A percentile compares a stretch with the other conserved stretches of the same genome.
Evolutionary conservation across 352 stramenopile genomes (phyloP).

Genomic region (Thalassiosira sp.): DNA sequence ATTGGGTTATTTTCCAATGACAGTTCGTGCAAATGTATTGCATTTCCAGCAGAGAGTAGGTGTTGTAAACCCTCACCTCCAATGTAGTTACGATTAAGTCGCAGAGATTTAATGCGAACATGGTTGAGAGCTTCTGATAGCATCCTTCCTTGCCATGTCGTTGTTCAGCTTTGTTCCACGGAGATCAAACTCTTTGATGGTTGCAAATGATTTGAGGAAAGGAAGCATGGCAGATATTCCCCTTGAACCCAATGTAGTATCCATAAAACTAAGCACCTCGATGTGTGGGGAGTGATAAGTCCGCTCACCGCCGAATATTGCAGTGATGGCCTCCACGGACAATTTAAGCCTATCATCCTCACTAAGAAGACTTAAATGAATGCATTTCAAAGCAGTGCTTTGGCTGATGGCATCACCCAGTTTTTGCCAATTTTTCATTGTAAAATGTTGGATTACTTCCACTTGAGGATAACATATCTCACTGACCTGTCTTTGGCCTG

Average conservation of each 20-base stretch:
- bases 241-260: background rate
- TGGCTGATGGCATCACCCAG: background rate
- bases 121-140: conserved; percentile 9
- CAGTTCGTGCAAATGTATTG: background rate
- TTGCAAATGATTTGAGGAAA: background rate
- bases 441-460: background rate
- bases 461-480: no score
- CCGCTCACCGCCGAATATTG: background rate
- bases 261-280: background rate
- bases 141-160: background rate
- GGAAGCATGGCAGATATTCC: background rate
- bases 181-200: background rate
- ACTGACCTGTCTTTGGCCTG: background rate
- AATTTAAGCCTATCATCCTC: no score
- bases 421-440: background rate
- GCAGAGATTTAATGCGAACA: background rate
- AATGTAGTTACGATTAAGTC: background rate
- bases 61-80: background rate
- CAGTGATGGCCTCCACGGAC: background rate
- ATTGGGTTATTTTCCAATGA: background rate
- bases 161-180: background rate
- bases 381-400: background rate
- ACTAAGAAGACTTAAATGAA: background rate
- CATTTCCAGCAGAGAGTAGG: background rate
- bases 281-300: background rate